These are phyloP conservation scores for Umbilicaria muhlenbergii DNA, from an alignment of 495 filamentous ascomycete species.

Conservation along the genomic window DNA sequence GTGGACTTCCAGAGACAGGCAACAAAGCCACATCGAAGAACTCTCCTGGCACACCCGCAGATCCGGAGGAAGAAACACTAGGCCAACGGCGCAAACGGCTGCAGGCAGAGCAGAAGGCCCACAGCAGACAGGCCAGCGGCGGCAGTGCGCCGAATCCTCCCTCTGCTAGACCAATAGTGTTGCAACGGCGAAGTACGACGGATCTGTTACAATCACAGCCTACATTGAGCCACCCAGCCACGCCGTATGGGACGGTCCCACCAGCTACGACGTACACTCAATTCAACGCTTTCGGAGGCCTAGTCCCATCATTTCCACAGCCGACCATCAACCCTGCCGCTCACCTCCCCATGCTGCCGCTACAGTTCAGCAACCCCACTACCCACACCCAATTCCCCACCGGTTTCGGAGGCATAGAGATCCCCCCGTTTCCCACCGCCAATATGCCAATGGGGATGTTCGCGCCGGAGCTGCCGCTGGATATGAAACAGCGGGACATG, in stretches of 20 bases:
- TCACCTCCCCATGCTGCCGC: neutral
- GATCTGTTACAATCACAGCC: constrained; percentile 50
- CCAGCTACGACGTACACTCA: too few species aligned
- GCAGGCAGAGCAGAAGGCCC: constrained; percentile 51
- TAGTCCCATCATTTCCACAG: too few species aligned
- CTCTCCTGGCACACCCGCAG: constrained; percentile 16
- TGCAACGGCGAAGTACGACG: constrained; percentile 46
- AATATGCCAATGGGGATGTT: too few species aligned
- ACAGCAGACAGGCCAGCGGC: constrained; percentile 16
- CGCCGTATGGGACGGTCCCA: neutral
- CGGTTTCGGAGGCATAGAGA: constrained; percentile 8
- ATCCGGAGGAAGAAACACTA: constrained; percentile 66
- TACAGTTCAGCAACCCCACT: constrained; percentile 15
- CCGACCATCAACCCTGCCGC: too few species aligned
- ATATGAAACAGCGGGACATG: constrained; percentile 52
- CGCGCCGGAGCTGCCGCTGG: constrained; percentile 11
- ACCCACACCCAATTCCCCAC: constrained; percentile 21
- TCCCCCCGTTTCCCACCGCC: neutral
- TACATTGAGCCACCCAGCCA: constrained; percentile 1
- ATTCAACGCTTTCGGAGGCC: too few species aligned
- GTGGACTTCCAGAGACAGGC: constrained; percentile 17
- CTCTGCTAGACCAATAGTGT: constrained; percentile 17
- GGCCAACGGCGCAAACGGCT: constrained; percentile 72
- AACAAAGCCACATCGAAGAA: constrained; percentile 9
- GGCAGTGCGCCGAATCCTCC: constrained; percentile 18